phyloP scores from a whole-genome alignment of 2,329 filamentous ascomycete genomes.

The Alternaria rosae region DNA sequence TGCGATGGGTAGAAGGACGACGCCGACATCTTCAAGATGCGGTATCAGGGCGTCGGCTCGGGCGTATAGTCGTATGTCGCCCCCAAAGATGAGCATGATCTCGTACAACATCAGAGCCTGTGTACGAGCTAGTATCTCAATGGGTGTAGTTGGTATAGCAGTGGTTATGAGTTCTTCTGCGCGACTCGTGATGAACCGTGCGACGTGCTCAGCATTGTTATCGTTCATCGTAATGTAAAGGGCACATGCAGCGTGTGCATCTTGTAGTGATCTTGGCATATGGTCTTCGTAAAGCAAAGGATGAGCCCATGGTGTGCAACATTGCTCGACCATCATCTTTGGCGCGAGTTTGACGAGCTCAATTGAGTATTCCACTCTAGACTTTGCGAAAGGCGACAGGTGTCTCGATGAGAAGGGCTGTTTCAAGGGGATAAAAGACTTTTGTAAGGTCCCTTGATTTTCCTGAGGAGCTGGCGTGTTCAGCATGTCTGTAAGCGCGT shows the following conservation, averaged over 20 bases:
- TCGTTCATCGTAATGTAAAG: conserved; percentile 61
- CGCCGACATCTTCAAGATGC: conserved; percentile 24
- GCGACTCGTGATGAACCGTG: conserved; percentile 57
- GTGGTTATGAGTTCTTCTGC: conserved; percentile 53
- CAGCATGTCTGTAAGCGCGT: conserved; percentile 51
- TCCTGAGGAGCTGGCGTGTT: background rate
- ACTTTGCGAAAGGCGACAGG: conserved; percentile 27
- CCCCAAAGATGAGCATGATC: conserved; percentile 36
- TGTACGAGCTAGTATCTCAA: conserved; percentile 36
- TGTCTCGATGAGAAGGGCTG: conserved; percentile 21
- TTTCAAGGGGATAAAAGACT: background rate
- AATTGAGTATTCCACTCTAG: conserved; percentile 37
- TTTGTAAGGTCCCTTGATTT: conserved; percentile 1
- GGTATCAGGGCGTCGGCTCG: conserved; percentile 26
- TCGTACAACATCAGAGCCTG: conserved; percentile 43
- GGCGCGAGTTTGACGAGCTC: conserved; percentile 38
- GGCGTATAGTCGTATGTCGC: conserved; percentile 28
- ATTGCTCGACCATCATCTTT: conserved; percentile 57
- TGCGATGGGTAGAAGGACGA: conserved; percentile 12
- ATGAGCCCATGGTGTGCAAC: conserved; percentile 63
- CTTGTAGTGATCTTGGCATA: conserved; percentile 63
- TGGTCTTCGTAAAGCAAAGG: conserved; percentile 57
- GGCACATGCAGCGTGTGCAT: conserved; percentile 62
- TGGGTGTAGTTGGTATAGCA: conserved; percentile 14
- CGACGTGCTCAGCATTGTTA: conserved; percentile 58